Evolutionary conservation across 768 basidiomycete genomes (phyloP).

Genomic region (Collybia sp.): DNA sequence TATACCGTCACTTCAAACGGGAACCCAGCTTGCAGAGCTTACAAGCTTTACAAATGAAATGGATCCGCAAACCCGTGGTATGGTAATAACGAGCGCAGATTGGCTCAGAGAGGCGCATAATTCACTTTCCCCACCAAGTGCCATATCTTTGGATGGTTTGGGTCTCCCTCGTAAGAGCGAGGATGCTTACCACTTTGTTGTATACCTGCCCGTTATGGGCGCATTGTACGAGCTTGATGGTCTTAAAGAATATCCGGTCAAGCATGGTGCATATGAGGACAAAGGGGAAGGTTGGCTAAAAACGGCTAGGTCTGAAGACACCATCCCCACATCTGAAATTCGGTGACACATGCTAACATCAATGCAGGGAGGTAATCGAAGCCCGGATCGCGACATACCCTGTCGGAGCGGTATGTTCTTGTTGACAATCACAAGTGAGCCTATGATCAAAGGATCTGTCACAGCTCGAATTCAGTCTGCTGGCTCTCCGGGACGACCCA

Average conservation of each 20-base stretch:
- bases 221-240: slow-evolving; percentile 93
- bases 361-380: slow-evolving; percentile 74
- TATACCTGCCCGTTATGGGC: slow-evolving; percentile 84
- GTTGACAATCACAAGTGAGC: slow-evolving; percentile 5
- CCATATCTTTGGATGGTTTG: slow-evolving; percentile 84
- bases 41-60: slow-evolving; percentile 77
- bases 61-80: slow-evolving; percentile 82
- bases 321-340: slow-evolving; percentile 5
- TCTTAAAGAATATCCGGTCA: slow-evolving; percentile 71
- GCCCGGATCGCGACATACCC: slow-evolving; percentile 89
- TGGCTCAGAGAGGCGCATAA: slow-evolving; percentile 88
- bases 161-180: slow-evolving; percentile 58
- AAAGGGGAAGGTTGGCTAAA: slow-evolving; percentile 79
- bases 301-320: slow-evolving; percentile 57
- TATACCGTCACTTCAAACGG: slow-evolving; percentile 58
- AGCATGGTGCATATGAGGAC: slow-evolving; percentile 71
- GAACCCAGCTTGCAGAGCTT: slow-evolving; percentile 68
- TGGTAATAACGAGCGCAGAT: slow-evolving; percentile 76
- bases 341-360: slow-evolving; percentile 13
- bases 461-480: slow-evolving; percentile 88
- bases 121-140: slow-evolving; percentile 83
- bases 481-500: slow-evolving; percentile 82
- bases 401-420: slow-evolving; percentile 66
- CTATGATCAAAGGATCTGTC: background rate
- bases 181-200: slow-evolving; percentile 96